Base-by-base conservation (phyloP, 805 yeast species). In the Candida silvicultrix region DNA sequence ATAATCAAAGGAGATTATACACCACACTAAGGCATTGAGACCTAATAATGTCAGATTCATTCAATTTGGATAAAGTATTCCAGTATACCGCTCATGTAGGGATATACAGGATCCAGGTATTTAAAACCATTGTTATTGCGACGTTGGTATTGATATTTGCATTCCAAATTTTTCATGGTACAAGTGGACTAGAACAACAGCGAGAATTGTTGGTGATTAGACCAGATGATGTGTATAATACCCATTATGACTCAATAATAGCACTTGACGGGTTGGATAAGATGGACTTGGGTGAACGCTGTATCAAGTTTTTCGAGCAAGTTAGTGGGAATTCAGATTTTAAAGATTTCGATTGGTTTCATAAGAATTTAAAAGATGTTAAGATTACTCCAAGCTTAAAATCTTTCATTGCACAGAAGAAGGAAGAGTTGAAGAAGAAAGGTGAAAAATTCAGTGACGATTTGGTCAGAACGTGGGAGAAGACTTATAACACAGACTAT, bases 371-470 rank as follows among this genome's bases (percentile, higher is more conserved):
- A 8, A 37, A 37, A 9, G 39, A 21, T 20, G 16, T 37, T 14
- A 20, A 20, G 15, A 37, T 37, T 11, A 20, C 25, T 4, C 39
- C 39, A 20, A 21, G 39, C 6, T 12, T 37, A 11, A 21, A 37
- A 21, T 20, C 39, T 12, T 37, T 37, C 11, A 21, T 37, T 16
- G 19, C 19, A 5, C 25, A 21, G 12, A 37, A 37, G 18, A 60
- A 62, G 45, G 59, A 20, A 7, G 41, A 22, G 9, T 14, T 21
- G 15, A 15, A 38, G 78, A 75, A 3, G 80, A 72, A 29, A 7
- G 25, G 28, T 19, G 16, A 38, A 38, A 11, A 8, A 16, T 32
- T 38, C 11, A 38, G 5, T 9, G 19, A 29, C 14, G 25, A 18
- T 3, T 18, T 21, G 23, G 16, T 40, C 5, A 40, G 28, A 40